Base-by-base conservation (phyloP, 2,329 filamentous ascomycete species). In the Aspergillus novofumigatus region DNA sequence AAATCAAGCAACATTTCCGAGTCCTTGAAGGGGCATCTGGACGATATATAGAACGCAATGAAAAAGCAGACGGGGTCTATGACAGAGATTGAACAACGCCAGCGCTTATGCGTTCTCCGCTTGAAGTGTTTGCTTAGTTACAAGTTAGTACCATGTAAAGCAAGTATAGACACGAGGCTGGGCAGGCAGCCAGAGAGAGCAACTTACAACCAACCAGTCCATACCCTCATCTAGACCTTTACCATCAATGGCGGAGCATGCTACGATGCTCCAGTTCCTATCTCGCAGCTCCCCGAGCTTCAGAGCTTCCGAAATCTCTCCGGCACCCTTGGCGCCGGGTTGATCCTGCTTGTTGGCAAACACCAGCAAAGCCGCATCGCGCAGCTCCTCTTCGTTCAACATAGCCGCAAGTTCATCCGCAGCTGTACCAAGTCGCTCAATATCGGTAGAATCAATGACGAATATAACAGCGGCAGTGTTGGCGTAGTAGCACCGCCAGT, bases 291-390 rank as follows among this genome's bases (percentile, higher is more conserved):
- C 92, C 54, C 91, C 92, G 65, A 99, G 78, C 68, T 88, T 89
- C 75, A 99, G 77, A 51, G 92, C 93, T 78, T 97, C 93, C 55
- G 91, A 96, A 62, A 99, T 99, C 74, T 97, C 94, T 20, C 92
- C 94, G 1, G 94, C 94, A 2, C 93, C 94, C 78, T 96, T 96
- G 51, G 94, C 93, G 20, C 94, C 94, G 1, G 93, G 93, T 76
- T 97, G 92, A 78, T 99, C 94, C 76, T 99, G 94, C 80, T 99
- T 99, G 80, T 99, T 99, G 69, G 94, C 94, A 76, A 97, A 99
- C 10, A 99, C 94, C 54, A 99, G 79, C 54, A 99, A 80, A 23
- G 92, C 87, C 11, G 94, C 93, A 70, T 97, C 94, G 72, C 91
- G 90, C 55, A 99, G 83, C 77, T 99, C 93, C 64, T 97, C 94